Base-by-base conservation (phyloP, 2,329 filamentous ascomycete genomes). In the Claviceps monticola region DNA sequence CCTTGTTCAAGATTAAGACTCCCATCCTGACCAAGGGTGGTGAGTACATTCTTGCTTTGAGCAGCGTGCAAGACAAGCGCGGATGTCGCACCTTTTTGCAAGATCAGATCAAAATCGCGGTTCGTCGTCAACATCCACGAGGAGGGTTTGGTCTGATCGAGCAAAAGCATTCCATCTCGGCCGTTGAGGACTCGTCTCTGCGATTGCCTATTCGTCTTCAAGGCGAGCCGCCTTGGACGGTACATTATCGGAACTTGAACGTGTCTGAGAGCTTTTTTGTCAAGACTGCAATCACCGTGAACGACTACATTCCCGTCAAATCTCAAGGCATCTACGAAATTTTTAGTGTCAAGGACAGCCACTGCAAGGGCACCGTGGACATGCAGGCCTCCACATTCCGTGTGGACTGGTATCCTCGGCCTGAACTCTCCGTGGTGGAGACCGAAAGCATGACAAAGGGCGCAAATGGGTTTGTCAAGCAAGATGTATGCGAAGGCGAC, bases 401-500 rank as follows among this genome's bases (percentile, higher is more conserved):
- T 53, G 81, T 98, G 23, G 79, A 82, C 54, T 96, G 89, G 89
- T 87, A 93, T 59, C 78, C 86, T 37, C 80, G 90, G 46, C 94
- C 93, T 1, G 74, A 80, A 56, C 74, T 94, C 43, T 76, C 75
- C 14, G 65, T 93, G 46, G 73, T 82, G 5, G 77, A 84, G 54
- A 79, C 79, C n/a, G 73, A 80, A 4, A 78, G 82, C 46, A 74
- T 87, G 46, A 71, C 71, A 16, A 53, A 59, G 11, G 71, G 73
- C 16, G 72, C 71, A 8, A 71, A 73, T 29, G 74, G 74, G 37
- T 86, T 83, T 62, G 64, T 82, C 58, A 94, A 94, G 67, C 78
- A 82, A 43, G 83, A 90, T 55, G 84, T 98, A 34, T 98, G 93
- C 62, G 90, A 98, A 70, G 91, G 91, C 34, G 91, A 97, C 55